Percentiles rank a stretch among this genome's conserved stretches.
Conservation (phyloP, 1,139 yeast species). For the Debaryomycetaceae sp. region DNA sequence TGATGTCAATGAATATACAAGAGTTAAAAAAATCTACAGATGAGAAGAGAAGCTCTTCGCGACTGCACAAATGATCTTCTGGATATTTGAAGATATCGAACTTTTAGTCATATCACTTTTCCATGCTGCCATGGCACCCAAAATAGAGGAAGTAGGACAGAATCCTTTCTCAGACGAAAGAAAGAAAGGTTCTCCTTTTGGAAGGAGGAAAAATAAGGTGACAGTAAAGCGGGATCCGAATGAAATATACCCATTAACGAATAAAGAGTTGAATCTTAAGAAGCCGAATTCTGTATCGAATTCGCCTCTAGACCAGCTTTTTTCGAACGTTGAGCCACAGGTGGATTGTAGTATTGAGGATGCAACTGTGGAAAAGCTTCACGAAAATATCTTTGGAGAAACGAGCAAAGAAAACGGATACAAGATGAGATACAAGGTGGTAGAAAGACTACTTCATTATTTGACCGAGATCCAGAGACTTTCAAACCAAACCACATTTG, state of each 20-base stretch:
- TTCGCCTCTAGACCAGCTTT: slow-evolving; percentile 35
- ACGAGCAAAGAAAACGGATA: slow-evolving; percentile 1
- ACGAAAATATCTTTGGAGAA: slow-evolving; percentile 6
- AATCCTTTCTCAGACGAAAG: background rate
- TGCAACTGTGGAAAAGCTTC: slow-evolving; percentile 16
- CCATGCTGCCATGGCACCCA: slow-evolving; percentile 18
- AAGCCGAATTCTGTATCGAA: slow-evolving; percentile 28
- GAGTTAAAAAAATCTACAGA: no score
- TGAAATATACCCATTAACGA: slow-evolving; percentile 27
- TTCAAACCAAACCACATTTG: slow-evolving; percentile 20
- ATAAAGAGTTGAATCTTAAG: slow-evolving; percentile 30
- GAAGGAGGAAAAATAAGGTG: slow-evolving; percentile 18
- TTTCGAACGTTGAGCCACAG: slow-evolving; percentile 25
- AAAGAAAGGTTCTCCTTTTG: slow-evolving; percentile 31
- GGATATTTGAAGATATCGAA: background rate
- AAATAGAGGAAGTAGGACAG: slow-evolving; percentile 20
- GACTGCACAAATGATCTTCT: background rate
- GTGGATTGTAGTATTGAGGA: slow-evolving; percentile 26
- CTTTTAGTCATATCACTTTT: background rate
- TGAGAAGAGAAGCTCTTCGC: background rate
- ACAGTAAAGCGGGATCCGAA: slow-evolving; percentile 32
- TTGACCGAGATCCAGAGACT: slow-evolving; percentile 34
- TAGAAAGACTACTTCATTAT: slow-evolving; percentile 25
- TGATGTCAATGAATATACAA: no score
- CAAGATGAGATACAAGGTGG: slow-evolving; percentile 17